phyloP scores from a whole-genome alignment of 2,329 filamentous ascomycete genomes.

The Aspergillus pseudoviridinutans region DNA sequence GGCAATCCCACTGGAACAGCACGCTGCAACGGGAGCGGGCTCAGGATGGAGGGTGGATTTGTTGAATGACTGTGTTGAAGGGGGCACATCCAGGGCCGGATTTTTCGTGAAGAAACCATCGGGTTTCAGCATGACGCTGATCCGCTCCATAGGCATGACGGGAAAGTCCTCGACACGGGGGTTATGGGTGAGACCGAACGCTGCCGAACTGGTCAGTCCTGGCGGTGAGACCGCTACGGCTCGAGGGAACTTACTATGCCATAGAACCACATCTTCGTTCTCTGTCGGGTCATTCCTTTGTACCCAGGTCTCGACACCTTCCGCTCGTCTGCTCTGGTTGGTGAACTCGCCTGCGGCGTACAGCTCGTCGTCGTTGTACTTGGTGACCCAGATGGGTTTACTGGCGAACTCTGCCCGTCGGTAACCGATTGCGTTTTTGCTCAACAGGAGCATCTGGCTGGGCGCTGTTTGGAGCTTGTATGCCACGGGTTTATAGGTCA shows the following conservation, averaged over 20 bases:
- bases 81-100: constrained; percentile 47
- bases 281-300: constrained; percentile 45
- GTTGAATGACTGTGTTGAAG: constrained; percentile 40
- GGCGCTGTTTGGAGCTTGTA: constrained; percentile 56
- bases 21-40: constrained; percentile 13
- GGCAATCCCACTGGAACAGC: constrained; percentile 14
- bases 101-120: constrained; percentile 53
- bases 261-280: constrained; percentile 42
- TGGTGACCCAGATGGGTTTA: constrained; percentile 54
- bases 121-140: constrained; percentile 47
- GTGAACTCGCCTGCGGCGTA: constrained; percentile 55
- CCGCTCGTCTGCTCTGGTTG: constrained; percentile 53
- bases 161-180: constrained; percentile 64
- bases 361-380: constrained; percentile 51
- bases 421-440: constrained; percentile 45
- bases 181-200: constrained; percentile 59
- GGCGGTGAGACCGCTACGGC: neutral
- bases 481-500: constrained; percentile 52
- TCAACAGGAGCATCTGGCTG: constrained; percentile 56
- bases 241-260: constrained; percentile 32
- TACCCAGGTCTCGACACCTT: constrained; percentile 52
- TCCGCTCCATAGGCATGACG: constrained; percentile 61
- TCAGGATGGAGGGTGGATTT: constrained; percentile 35
- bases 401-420: constrained; percentile 53
- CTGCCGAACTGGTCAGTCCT: constrained; percentile 17